Conservation (phyloP, 495 filamentous ascomycete genomes). For the Tuber umbilicatum region DNA sequence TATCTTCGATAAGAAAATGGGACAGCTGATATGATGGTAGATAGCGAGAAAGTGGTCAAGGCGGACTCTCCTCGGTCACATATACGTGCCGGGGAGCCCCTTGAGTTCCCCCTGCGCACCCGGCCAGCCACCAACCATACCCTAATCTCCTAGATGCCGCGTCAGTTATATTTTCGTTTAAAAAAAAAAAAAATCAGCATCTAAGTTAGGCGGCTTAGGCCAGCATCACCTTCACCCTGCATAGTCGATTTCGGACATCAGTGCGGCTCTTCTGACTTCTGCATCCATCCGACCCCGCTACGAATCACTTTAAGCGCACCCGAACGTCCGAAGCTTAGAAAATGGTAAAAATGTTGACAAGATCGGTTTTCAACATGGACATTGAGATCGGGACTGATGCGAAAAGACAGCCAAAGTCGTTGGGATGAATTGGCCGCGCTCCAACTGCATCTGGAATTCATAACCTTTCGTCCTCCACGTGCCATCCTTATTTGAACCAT, state of each 20-base stretch:
- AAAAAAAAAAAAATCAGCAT: no score
- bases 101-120: background rate
- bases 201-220: no score
- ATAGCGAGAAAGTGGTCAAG: slow-evolving; percentile 2
- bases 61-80: background rate
- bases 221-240: background rate
- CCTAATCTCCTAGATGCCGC: background rate
- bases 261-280: background rate
- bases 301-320: background rate
- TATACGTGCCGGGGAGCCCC: background rate
- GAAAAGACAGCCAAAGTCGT: background rate
- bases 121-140: background rate
- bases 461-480: background rate
- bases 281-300: background rate
- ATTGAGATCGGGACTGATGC: background rate
- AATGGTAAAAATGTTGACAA: background rate
- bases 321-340: background rate
- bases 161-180: background rate
- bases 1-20: background rate
- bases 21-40: background rate
- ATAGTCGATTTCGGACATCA: background rate
- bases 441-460: background rate
- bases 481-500: background rate
- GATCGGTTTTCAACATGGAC: background rate
- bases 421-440: background rate